A percentile compares a stretch with the other conserved stretches of the same genome.
phyloP scores from a whole-genome alignment of 345 rosid genomes.

The Cardamine chenopodiifolia region DNA sequence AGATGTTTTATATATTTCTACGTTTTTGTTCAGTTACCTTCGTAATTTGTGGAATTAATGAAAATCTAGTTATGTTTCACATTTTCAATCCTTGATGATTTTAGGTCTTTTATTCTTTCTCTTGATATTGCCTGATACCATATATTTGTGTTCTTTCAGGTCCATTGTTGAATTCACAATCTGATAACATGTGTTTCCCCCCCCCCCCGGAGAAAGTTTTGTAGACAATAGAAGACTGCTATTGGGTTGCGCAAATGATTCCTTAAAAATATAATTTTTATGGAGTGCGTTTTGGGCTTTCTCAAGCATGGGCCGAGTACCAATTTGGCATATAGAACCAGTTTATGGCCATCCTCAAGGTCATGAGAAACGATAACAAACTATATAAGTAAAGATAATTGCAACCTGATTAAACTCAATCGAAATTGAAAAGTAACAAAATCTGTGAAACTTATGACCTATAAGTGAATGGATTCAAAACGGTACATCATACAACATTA shows the following conservation, averaged over 20 bases:
- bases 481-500: background rate
- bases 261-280: background rate
- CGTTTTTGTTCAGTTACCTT: background rate
- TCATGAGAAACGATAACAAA: background rate
- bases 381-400: background rate
- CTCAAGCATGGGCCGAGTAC: constrained; percentile 3
- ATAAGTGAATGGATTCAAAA: background rate
- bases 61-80: background rate
- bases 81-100: background rate
- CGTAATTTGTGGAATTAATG: background rate
- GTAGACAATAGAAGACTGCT: background rate
- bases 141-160: background rate
- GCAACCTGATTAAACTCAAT: background rate
- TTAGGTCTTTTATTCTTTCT: background rate
- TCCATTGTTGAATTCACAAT: background rate
- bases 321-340: background rate
- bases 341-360: background rate
- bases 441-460: background rate
- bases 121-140: background rate
- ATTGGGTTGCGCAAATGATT: background rate
- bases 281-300: constrained; percentile 14
- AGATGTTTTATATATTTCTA: background rate
- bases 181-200: background rate
- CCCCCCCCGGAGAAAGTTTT: no score
- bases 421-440: background rate